Base-by-base conservation (phyloP, 805 yeast species). In the Cyberlindnera mrakii region DNA sequence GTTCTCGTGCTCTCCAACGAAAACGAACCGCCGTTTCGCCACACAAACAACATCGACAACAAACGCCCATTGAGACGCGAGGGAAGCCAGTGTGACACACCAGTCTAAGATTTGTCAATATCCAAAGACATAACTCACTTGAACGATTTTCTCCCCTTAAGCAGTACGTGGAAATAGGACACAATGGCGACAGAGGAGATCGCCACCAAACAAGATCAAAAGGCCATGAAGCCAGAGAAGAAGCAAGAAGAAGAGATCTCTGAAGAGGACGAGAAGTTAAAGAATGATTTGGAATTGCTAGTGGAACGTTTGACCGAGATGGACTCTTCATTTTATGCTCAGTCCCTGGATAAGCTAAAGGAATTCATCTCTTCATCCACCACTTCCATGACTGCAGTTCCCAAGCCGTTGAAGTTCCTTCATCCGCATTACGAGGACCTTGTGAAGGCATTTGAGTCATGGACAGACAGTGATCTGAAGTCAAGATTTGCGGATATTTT, bases 301-400 rank as follows among this genome's bases (percentile, higher is more conserved):
- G 97, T 89, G 10, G 95, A 88, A 63, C 76, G 87, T 42, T 69
- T 93, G 48, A 66, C 66, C 47, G 89, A 80, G 49, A 62, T 77
- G 2, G 71, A 74, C 46, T 55, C 50, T 3, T 38, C 53, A 2
- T 45, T 78, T 17, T 85, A 86, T 59, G 65, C 66, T 30, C 67
- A 78, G 11, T 75, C 88, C n/a, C 72, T 93, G 53, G 72, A 73
- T 34, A 72, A 81, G 41, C 74, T 93, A 63, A 89, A 88, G 59
- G 76, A 73, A 39, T 78, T 78, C 55, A 90, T 93, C 56, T 79
- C 87, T 52, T 95, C 93, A 43, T 85, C 97, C 11, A 93, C 99
- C 3, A 86, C 96, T 32, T 90, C 97, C 8, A 93, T 93, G 97
- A 93, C 99, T 2, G 99, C 99, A 3, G 99, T 93, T 40, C 99